Base-by-base conservation (phyloP, 805 yeast genomes). In the Candida coquimbonensis region DNA sequence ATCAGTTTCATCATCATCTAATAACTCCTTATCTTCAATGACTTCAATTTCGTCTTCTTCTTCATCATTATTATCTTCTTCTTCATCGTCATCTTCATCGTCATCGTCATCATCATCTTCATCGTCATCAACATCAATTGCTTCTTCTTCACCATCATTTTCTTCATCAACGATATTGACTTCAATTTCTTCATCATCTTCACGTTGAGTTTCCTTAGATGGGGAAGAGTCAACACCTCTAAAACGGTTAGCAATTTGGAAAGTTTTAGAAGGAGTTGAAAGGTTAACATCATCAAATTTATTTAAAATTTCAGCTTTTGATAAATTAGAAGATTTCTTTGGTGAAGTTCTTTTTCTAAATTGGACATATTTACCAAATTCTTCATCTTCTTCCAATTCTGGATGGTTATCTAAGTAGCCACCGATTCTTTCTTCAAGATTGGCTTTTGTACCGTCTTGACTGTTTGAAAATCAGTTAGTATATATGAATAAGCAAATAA, bases 401-500 rank as follows among this genome's bases (percentile, higher is more conserved):
- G 67, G 67, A 43, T 63, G 59, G 46, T 51, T 49, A 44, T 61
- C 62, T 42, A 63, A 55, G 46, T 60, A 55, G 36, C 42, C 52
- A 35, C 41, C 36, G 24, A 63, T 45, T 50, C 64, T 57, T 29
- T 59, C 61, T 46, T 62, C 67, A 43, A 63, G 47, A 25, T 54
- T 50, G 2, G 57, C 43, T 49, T 63, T 63, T 31, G 63, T 60
- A 9, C 66, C 67, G 19, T 51, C 58, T 16, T 46, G 53, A 36
- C 66, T 60, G 33, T 6, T 21, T 14, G 8, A 19, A 21, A 7
- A 33, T 27, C 12, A 9, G 31, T 27, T 27, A 27, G 31, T 27
- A 21, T 27, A 5, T 8, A 27, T 27, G 12, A 27, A 27, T 27
- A 27, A n/a, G 19, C 14, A n/a, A 33, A n/a, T 16, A 33, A 33